Evolutionary conservation across 179 eudicot species (phyloP).

Genomic region (Beta corolliflora): DNA sequence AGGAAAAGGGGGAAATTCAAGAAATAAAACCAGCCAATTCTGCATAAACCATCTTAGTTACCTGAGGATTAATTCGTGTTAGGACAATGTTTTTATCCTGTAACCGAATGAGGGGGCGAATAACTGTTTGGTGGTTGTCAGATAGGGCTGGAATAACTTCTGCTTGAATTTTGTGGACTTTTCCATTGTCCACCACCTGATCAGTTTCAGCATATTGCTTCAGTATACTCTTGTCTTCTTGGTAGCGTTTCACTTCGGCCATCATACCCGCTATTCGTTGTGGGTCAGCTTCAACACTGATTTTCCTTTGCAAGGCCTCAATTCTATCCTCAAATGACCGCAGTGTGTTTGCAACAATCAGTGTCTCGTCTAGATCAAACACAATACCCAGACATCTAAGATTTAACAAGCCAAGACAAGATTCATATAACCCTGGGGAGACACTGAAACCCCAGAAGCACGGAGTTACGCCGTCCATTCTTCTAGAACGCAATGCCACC

Average conservation of each 20-base stretch:
- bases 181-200: conserved; percentile 87
- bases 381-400: conserved; percentile 98
- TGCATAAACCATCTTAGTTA: conserved; percentile 23
- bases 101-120: conserved; percentile 78
- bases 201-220: conserved; percentile 98
- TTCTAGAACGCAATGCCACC: conserved; percentile 89
- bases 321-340: conserved; percentile 97
- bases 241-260: conserved; percentile 90
- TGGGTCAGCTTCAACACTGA: conserved; percentile 66
- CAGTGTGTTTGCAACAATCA: conserved; percentile 87
- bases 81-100: conserved; percentile 72
- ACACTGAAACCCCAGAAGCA: conserved; percentile 91
- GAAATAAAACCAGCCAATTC: not conserved
- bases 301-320: conserved; percentile 80
- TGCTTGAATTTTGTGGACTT: conserved; percentile 68
- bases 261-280: conserved; percentile 79
- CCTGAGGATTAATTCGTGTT: conserved; percentile 87
- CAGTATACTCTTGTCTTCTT: conserved; percentile 77
- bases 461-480: conserved; percentile 42
- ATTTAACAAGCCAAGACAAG: conserved; percentile 89
- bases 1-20: not conserved
- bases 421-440: conserved; percentile 60
- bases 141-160: conserved; percentile 91
- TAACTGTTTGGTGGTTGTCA: conserved; percentile 71
- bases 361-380: conserved; percentile 95